phyloP scores from a whole-genome alignment of 148 eudicot genomes.

The Heliosperma pusillum region DNA sequence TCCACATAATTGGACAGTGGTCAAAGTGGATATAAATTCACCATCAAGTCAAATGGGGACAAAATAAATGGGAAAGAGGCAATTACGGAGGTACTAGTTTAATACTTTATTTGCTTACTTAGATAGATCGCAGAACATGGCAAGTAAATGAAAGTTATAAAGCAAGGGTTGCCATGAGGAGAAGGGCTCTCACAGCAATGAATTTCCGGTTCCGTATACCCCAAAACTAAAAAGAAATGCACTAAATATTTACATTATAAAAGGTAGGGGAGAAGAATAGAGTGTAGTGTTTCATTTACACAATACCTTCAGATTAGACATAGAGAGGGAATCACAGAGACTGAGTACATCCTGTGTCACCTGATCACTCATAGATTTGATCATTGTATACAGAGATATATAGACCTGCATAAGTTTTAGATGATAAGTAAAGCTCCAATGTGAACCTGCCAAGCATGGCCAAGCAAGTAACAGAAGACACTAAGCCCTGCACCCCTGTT shows the following conservation, averaged over 20 bases:
- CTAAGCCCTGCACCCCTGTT: no score
- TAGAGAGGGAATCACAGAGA: conserved; percentile 50
- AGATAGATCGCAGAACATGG: not conserved
- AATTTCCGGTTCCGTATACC: not conserved
- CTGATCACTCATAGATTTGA: conserved; percentile 67
- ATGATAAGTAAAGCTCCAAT: not conserved
- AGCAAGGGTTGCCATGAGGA: not conserved
- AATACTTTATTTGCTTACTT: not conserved
- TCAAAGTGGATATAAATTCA: no score
- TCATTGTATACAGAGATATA: conserved; percentile 65
- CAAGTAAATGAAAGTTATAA: not conserved
- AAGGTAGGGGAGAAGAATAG: not conserved
- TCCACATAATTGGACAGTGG: no score
- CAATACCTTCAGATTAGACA: conserved; percentile 73
- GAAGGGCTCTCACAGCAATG: not conserved
- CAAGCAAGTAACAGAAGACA: not conserved
- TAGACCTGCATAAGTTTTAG: conserved; percentile 60
- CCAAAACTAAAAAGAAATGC: not conserved
- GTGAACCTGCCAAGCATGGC: not conserved
- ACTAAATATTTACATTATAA: not conserved
- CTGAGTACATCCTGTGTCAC: conserved; percentile 35
- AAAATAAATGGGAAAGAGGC: not conserved
- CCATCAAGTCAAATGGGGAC: not conserved
- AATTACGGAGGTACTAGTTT: not conserved
- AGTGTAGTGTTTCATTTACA: conserved; percentile 5